phyloP scores from a whole-genome alignment of 148 eudicot genomes.

The Vaccinium myrtillus region DNA sequence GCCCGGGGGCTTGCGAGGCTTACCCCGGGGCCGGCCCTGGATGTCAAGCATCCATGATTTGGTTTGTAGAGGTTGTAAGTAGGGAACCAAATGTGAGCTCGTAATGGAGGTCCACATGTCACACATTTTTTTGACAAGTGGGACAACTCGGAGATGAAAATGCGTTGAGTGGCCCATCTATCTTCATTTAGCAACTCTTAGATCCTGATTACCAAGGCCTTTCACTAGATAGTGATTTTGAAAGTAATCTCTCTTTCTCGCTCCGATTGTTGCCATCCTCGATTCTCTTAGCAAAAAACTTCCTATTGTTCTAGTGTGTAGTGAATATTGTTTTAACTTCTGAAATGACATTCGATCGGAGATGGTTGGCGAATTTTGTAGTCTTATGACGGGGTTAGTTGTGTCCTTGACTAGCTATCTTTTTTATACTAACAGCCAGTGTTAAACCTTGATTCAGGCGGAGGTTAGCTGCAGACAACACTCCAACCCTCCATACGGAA shows the following conservation, averaged over 20 bases:
- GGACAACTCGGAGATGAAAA: background rate
- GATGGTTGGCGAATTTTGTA: background rate
- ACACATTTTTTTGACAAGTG: background rate
- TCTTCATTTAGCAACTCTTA: background rate
- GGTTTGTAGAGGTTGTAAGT: conserved; percentile 5
- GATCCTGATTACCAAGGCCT: background rate
- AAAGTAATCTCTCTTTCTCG: background rate
- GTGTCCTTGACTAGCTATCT: background rate
- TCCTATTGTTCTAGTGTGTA: background rate
- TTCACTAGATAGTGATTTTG: background rate
- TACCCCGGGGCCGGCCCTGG: too few species aligned
- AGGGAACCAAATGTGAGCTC: background rate
- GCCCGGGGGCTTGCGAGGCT: too few species aligned
- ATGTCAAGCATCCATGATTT: background rate
- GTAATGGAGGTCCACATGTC: background rate
- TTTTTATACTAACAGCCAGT: conserved; percentile 6
- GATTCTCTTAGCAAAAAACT: background rate
- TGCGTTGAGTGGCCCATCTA: background rate
- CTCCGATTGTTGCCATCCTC: background rate
- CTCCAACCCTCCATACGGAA: conserved; percentile 55
- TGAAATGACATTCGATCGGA: background rate
- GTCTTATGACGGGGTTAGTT: background rate
- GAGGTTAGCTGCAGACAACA: conserved; percentile 49
- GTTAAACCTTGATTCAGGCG: conserved; percentile 46
- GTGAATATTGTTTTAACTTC: background rate